Evolutionary conservation across 768 basidiomycete species (phyloP), one percentile per base, ranked within the genome.

Genomic region (Kwoniella heveanensis): DNA sequence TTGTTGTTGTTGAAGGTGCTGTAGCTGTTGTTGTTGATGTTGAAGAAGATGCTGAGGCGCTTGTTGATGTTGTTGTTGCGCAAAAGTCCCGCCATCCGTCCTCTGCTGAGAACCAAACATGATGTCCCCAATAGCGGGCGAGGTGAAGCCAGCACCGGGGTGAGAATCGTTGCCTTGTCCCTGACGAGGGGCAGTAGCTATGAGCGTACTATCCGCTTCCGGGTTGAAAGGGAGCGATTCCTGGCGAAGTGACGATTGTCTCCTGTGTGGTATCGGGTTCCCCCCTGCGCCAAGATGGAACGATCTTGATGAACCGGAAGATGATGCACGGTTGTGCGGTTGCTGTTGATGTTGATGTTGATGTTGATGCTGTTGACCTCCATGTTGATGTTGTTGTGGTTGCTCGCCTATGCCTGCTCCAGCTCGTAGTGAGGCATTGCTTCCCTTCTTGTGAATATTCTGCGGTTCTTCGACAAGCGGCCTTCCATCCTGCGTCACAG

Each of bases 141-240:
- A 60, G 22, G 54, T 25, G 36, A 15, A 48, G 19, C 44, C 52
- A 17, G 50, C 27, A 15, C 26, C 44, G 13, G 39, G 44, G 44
- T 55, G 24, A 24, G 54, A 19, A 17, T 27, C 19, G 36, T 25
- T 21, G 19, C 24, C 30, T 32, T 47, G n/a, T 15, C 60, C 50
- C 59, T 36, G 60, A 22, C 56, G 58, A 13, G 55, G 64, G 8
- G 69, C 74, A 25, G 72, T 76, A 10, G 72, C 68, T 22, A 73
- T 70, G 24, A 76, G 47, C 1, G 74, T 76, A 39, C 68, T 70
- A 13, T 63, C 63, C 10, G 50, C n/a, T 39, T 62, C 66, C 1
- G 71, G 71, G 46, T 70, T 56, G 54, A 68, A 76, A 12, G 72
- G 70, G 7, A 73, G 27, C 10, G 72, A 72, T n/a, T 76, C 70